A percentile compares a stretch with the other conserved stretches of the same genome.
Conservation (phyloP, 345 rosid genomes). For the Euphorbia pulcherrima region DNA sequence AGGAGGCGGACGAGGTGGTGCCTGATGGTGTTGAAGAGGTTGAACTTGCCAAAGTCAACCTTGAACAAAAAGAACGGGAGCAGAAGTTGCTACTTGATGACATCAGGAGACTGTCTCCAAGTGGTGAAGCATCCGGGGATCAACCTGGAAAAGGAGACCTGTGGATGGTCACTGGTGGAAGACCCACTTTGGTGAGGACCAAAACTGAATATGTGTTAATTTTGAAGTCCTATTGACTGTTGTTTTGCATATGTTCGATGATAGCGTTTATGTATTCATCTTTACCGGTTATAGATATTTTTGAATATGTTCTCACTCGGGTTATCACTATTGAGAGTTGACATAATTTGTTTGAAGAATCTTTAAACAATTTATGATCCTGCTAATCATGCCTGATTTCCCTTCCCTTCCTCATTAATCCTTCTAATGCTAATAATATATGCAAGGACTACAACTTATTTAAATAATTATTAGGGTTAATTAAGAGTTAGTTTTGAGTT, state of each 20-base stretch:
- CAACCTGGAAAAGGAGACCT: conserved; percentile 30
- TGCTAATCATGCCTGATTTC: not conserved
- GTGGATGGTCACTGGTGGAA: conserved; percentile 53
- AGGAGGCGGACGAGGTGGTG: conserved; percentile 96
- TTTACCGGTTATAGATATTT: not conserved
- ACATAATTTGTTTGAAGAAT: not conserved
- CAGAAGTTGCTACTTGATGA: conserved; percentile 72
- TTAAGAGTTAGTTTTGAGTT: not conserved
- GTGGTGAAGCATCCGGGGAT: conserved; percentile 53
- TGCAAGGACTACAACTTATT: not conserved
- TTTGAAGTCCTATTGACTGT: not conserved
- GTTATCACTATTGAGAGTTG: not conserved
- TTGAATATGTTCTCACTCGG: not conserved
- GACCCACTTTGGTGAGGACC: conserved; percentile 43
- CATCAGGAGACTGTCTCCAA: conserved; percentile 63
- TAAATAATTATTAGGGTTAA: not conserved
- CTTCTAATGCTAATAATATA: not conserved
- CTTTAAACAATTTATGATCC: not conserved
- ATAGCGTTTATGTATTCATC: not conserved
- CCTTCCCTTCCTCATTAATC: not conserved
- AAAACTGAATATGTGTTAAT: conserved; percentile 3
- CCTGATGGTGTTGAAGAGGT: conserved; percentile 98
- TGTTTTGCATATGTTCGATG: not conserved
- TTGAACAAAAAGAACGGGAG: conserved; percentile 72
- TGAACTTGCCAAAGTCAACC: conserved; percentile 83